Base-by-base conservation (phyloP, 495 filamentous ascomycete species). In the Aspergillus biplanus region DNA sequence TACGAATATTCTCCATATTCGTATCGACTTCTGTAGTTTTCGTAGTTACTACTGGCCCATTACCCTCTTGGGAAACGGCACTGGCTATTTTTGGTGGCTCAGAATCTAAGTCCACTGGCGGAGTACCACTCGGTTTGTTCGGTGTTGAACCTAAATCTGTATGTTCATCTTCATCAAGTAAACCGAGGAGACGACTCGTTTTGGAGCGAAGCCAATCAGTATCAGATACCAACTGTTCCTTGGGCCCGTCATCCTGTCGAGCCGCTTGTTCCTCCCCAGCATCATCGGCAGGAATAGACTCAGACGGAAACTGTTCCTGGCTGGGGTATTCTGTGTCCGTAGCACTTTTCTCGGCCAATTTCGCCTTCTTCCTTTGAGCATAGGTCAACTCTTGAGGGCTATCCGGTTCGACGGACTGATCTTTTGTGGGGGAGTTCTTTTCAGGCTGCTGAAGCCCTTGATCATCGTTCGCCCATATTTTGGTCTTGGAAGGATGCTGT, bases 151-250 rank as follows among this genome's bases (percentile, higher is more conserved):
- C 69, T 39, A 69, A 75, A 8, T 78, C 77, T 33, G 72, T 71
- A 44, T 77, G 73, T 56, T 83, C 79, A 56, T 87, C 85, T 34
- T 91, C 87, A 69, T 94, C 92, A 21, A 91, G 80, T 21, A 98
- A 78, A 70, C 92, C 96, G 39, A 98, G 82, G 52, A 97, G 76
- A 65, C 96, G 86, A 73, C 88, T 97, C n/a, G 93, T 97, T 65
- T 91, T 89, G 46, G 91, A 96, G 46, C 95, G 88, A 54, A 97
- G 81, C 95, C 95, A 99, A 71, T 99, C 95, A 50, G 86, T 83
- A 72, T 99, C 96, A 11, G 76, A 75, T 37, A 74, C 67, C 18
- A 65, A 35, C 48, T 58, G 53, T 15, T 64, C 63, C 56, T 67
- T 68, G 48, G 67, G 58, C 15, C 75, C 60, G 7, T 68, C 64